Evolutionary conservation across 768 basidiomycete species (phyloP).

Genomic region (Lepiota brunneoincarnata): DNA sequence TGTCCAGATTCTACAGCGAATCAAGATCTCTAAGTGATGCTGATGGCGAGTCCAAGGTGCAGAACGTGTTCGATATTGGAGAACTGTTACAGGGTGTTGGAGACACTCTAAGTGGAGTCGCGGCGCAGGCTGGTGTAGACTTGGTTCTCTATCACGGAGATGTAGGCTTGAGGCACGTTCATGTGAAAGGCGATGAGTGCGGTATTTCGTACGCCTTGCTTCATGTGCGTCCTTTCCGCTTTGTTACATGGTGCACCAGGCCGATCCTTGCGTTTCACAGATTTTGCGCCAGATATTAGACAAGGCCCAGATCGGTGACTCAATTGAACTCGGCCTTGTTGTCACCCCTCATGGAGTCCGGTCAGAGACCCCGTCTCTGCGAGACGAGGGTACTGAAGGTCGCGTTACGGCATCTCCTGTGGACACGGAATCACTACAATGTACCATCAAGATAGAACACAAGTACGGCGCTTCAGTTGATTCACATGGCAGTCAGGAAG

Average conservation of each 20-base stretch:
- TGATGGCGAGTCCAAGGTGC: constrained; percentile 12
- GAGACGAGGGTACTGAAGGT: constrained; percentile 20
- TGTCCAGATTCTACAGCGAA: constrained; percentile 50
- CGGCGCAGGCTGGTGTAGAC: constrained; percentile 83
- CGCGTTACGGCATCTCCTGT: constrained; percentile 20
- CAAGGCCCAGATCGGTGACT: constrained; percentile 69
- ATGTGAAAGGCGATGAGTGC: constrained; percentile 82
- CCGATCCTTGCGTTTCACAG: constrained; percentile 36
- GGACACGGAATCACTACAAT: constrained; percentile 33
- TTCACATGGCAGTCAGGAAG: constrained; percentile 16
- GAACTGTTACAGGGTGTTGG: constrained; percentile 88
- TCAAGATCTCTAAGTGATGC: constrained; percentile 10
- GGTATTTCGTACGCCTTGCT: constrained; percentile 78
- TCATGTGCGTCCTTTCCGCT: constrained; percentile 59
- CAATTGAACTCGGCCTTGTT: constrained; percentile 81
- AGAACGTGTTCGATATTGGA: constrained; percentile 87
- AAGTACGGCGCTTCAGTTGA: constrained; percentile 32
- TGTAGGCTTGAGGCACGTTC: constrained; percentile 82
- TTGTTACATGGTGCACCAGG: constrained; percentile 16
- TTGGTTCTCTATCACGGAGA: constrained; percentile 90
- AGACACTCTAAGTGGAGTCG: constrained; percentile 81
- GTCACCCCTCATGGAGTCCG: constrained; percentile 28
- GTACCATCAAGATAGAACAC: constrained; percentile 49
- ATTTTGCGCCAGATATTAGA: constrained; percentile 80
- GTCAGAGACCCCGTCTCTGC: constrained; percentile 9